Percentiles rank a stretch among this genome's conserved stretches.
Evolutionary conservation across 2,329 filamentous ascomycete species (phyloP).

Genomic region (Pseudopithomyces chartarum): DNA sequence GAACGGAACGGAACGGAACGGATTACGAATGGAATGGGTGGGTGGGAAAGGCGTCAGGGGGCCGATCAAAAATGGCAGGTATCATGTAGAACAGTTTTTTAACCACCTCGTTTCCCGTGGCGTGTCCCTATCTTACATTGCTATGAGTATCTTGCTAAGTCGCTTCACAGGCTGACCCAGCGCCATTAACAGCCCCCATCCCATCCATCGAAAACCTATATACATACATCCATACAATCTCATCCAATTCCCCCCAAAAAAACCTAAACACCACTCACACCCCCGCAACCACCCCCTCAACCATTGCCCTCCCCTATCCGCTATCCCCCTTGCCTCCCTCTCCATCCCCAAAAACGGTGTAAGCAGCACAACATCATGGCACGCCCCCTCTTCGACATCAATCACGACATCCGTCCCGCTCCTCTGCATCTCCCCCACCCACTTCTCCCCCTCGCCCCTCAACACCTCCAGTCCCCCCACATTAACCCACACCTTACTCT

Average conservation of each 20-base stretch:
- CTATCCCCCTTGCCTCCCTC: constrained; percentile 40
- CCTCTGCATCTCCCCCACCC: constrained; percentile 44
- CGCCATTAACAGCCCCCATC: too few relatives aligned
- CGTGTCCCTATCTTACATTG: not conserved
- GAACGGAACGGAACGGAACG: too few relatives aligned
- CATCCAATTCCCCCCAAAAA: not conserved
- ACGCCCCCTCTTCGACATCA: constrained; percentile 47
- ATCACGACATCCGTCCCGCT: constrained; percentile 50
- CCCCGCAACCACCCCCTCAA: constrained; percentile 19
- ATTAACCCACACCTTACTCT: constrained; percentile 49
- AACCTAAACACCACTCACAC: not conserved
- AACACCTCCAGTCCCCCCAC: constrained; percentile 50
- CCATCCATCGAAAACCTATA: not conserved
- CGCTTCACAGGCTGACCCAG: not conserved
- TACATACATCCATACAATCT: not conserved
- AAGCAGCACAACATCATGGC: constrained; percentile 54
- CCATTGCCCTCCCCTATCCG: constrained; percentile 48
- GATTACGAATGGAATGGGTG: not conserved
- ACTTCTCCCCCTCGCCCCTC: constrained; percentile 46
- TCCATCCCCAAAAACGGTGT: constrained; percentile 51
- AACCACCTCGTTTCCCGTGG: not conserved
- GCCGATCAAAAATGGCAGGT: not conserved
- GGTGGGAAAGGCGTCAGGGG: not conserved
- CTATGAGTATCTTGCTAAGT: not conserved
- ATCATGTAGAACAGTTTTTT: constrained; percentile 2